phyloP scores from a whole-genome alignment of 306 rosid genomes.

The Oemleria cerasiformis region DNA sequence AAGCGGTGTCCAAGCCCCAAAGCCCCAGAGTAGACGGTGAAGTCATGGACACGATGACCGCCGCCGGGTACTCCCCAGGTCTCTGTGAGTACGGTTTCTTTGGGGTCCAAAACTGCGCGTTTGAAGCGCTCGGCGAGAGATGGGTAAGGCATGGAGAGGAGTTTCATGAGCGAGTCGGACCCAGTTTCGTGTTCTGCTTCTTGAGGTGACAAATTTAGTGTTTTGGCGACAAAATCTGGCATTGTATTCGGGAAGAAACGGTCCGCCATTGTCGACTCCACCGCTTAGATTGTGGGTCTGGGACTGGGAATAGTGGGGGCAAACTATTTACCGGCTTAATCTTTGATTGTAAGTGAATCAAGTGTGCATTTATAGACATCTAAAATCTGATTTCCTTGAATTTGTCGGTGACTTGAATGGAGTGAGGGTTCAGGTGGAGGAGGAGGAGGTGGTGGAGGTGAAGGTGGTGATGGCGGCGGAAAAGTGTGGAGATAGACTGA shows the following conservation, averaged over 20 bases:
- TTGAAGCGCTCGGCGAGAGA: slow-evolving; percentile 57
- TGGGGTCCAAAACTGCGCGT: slow-evolving; percentile 75
- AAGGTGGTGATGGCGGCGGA: no score
- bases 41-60: slow-evolving; percentile 45
- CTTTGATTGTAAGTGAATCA: no score
- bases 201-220: slow-evolving; percentile 30
- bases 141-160: slow-evolving; percentile 55
- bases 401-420: no score
- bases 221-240: slow-evolving; percentile 59
- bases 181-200: slow-evolving; percentile 33
- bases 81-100: slow-evolving; percentile 57
- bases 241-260: slow-evolving; percentile 59
- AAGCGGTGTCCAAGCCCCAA: slow-evolving; percentile 77
- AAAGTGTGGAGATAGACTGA: no score
- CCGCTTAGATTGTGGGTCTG: not conserved
- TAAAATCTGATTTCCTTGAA: no score
- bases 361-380: no score
- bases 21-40: slow-evolving; percentile 62
- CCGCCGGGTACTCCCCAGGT: slow-evolving; percentile 49
- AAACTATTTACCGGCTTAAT: no score
- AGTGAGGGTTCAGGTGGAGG: no score
- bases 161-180: slow-evolving; percentile 44
- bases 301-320: not conserved
- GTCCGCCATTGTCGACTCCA: slow-evolving; percentile 42
- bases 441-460: no score